Conservation (phyloP, 768 basidiomycete genomes). For the Xerocomus potaroensis region DNA sequence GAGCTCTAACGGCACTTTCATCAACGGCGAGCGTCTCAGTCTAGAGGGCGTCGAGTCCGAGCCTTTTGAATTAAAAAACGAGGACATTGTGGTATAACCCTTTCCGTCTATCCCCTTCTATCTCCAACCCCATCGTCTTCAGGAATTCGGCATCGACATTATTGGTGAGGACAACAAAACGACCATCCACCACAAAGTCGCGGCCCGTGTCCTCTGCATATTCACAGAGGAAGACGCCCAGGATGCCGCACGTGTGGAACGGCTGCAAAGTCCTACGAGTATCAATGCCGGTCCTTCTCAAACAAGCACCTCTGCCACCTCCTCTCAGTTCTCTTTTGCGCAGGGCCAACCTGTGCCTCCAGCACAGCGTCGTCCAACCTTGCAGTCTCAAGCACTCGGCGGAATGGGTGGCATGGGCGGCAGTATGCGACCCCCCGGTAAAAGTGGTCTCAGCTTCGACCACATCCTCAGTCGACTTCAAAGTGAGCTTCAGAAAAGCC, state of each 20-base stretch:
- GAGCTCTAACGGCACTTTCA: conserved; percentile 97
- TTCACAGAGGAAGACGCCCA: conserved; percentile 83
- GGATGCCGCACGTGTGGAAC: conserved; percentile 66
- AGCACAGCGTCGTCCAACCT: conserved; percentile 49
- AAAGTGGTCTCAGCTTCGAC: conserved; percentile 87
- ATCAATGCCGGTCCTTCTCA: conserved; percentile 33
- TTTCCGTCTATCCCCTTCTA: not conserved
- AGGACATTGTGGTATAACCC: conserved; percentile 86
- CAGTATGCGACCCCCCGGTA: conserved; percentile 66
- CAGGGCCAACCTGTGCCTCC: conserved; percentile 34
- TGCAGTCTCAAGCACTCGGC: conserved; percentile 57
- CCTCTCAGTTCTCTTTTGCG: conserved; percentile 42
- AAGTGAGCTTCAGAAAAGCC: conserved; percentile 91
- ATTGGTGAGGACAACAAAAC: conserved; percentile 98
- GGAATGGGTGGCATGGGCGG: conserved; percentile 78
- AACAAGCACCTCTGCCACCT: conserved; percentile 25
- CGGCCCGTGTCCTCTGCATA: conserved; percentile 88
- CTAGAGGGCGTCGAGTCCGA: conserved; percentile 88
- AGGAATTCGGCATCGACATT: conserved; percentile 99
- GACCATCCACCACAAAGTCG: conserved; percentile 97
- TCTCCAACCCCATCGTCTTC: conserved; percentile 1
- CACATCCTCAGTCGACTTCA: conserved; percentile 87
- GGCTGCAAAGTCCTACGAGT: conserved; percentile 45
- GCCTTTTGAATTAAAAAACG: conserved; percentile 89
- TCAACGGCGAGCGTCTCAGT: conserved; percentile 91